Conservation (phyloP, 2,329 filamentous ascomycete species). For the Lecanicillium sp. region DNA sequence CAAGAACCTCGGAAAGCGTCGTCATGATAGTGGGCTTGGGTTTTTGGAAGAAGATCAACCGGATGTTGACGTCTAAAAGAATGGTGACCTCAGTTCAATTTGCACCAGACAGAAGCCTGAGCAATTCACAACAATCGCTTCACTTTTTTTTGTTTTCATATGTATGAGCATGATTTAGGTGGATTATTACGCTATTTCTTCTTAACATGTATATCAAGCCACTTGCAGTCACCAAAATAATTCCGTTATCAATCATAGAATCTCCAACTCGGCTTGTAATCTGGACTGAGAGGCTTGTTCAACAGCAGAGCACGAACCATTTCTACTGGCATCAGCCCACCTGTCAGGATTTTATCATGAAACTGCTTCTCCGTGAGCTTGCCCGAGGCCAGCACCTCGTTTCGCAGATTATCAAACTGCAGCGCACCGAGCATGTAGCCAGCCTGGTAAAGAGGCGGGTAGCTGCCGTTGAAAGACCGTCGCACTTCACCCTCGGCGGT, state of each 20-base stretch:
- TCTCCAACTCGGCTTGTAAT: constrained; percentile 40
- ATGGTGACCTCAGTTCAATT: no score
- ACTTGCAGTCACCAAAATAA: no score
- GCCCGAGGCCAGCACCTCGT: constrained; percentile 34
- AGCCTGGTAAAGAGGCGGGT: constrained; percentile 49
- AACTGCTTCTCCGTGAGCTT: constrained; percentile 42
- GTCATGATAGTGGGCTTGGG: constrained; percentile 47
- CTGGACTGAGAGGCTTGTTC: constrained; percentile 27
- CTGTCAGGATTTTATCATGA: constrained; percentile 42
- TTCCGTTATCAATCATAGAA: constrained; percentile 39
- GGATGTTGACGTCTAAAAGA: no score
- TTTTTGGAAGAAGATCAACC: constrained; percentile 48
- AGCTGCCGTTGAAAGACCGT: constrained; percentile 46
- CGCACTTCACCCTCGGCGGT: constrained; percentile 54
- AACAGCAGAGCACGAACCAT: constrained; percentile 40
- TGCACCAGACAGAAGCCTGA: no score
- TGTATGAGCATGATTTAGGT: neutral
- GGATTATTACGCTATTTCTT: neutral
- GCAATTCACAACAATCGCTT: no score
- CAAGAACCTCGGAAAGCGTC: constrained; percentile 30
- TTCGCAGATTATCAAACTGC: constrained; percentile 42
- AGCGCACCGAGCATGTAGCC: constrained; percentile 53
- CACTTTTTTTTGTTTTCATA: constrained; percentile 10
- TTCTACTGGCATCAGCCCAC: constrained; percentile 47
- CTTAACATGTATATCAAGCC: no score